Evolutionary conservation across 306 rosid species (phyloP), one percentile per base, ranked within the genome.

Genomic region (Fagus sylvatica): DNA sequence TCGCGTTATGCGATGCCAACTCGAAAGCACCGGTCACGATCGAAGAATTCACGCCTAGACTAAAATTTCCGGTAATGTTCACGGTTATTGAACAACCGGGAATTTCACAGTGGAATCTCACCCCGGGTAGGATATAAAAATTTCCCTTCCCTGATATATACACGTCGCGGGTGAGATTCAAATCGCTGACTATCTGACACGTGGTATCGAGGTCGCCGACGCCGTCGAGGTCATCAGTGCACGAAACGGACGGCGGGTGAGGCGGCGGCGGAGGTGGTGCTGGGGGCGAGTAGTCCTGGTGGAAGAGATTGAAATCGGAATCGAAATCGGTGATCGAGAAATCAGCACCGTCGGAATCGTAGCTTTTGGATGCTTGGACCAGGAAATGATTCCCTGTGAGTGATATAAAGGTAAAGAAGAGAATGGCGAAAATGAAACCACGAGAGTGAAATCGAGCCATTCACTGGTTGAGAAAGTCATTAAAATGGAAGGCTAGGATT

Each of bases 201-300:
- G 98, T 87, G 66, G 93, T 76, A 86, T 96, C 99, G 78, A 96
- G 83, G 33, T 97, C 82, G 42, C 99, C 99, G 9, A 90, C 82
- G 12, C 99, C 99, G 4, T 87, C 93, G 43, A 93, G 96, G 89
- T 96, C 99, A 75, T 87, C 90, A 57, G 79, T 78, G 81, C 99
- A 96, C 0, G 99, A 96, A 56, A 89, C 96, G 42, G 97, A 90
- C 53, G 99, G 99, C 33, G 98, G 97, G 64, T 77, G 98, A 11
- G 99, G 99, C 53, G 99, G 99, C 2, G 99, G 99, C 0, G 98
- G 99, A 0, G 99, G 99, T 4, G 99, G 99, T 41, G 99, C 89
- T 33, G 99, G 99, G 4, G 99, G 99, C 43, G 99, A 90, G 86
- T 96, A 96, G 62, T 96, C 99, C 79, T 93, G 99, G 41, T 89